Evolutionary conservation across 2,329 filamentous ascomycete genomes (phyloP), one percentile per base, ranked within the genome.

Genomic region (Aschersonia sp.): DNA sequence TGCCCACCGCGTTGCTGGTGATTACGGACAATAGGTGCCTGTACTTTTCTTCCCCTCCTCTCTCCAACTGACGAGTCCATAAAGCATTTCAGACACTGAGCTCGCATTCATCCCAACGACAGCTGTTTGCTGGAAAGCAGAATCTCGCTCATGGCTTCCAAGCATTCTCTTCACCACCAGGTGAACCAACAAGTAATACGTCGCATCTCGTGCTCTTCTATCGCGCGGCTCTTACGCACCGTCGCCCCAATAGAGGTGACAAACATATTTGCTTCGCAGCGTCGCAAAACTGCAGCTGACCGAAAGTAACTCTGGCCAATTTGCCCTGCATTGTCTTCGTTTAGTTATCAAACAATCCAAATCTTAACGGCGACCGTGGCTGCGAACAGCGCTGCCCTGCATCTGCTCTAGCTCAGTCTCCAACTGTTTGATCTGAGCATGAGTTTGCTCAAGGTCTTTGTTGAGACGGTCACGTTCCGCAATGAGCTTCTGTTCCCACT

Each of bases 401-500:
- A 97, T 86, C 57, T 79, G 72, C 70, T 98, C 92, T 62, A 98
- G 83, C 64, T 98, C 92, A 56, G 77, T 74, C 72, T 98, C 92
- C 58, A 94, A 76, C 66, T 84, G 79, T 77, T 92, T 92, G 77
- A 92, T 94, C 68, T 77, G 83, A 61, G 92, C 90, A 62, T 98
- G 94, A 57, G 90, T 97, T 69, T 87, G 85, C 74, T 98, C 92
- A 67, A 98, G 80, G 64, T 98, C 92, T 81, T 98, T 98, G 82
- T 98, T 98, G 72, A 98, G 81, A 59, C 92, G 87, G 69, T 98
- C 94, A 69, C 92, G 84, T 79, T 98, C 92, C 53, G 87, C 83
- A 62, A 98, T 98, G 67, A 98, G 86, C 80, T 97, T 97, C 81
- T 98, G 92, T 74, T 98, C 92, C 92, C 92, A 98, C 72, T 94